Percentiles rank a stretch among this genome's conserved stretches.
These are phyloP conservation scores for Salix dunnii DNA, from an alignment of 345 rosid species.

Conservation along the genomic window DNA sequence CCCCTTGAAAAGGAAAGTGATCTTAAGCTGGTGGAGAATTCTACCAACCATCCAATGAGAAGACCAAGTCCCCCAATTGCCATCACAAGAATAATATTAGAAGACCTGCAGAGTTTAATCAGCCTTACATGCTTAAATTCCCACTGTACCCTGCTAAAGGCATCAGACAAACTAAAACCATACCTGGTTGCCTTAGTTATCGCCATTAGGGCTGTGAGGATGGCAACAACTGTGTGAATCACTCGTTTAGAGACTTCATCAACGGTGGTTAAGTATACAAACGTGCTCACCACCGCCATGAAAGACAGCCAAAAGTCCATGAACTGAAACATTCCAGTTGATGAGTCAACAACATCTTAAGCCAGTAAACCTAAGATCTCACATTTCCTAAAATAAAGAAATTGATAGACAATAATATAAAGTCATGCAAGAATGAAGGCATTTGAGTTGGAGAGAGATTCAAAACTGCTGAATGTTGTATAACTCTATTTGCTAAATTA, in stretches of 20 bases:
- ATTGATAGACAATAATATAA: not conserved
- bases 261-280: slow-evolving; percentile 67
- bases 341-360: slow-evolving; percentile 20
- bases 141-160: not conserved
- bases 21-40: slow-evolving; percentile 56
- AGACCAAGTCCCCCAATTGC: slow-evolving; percentile 78
- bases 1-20: slow-evolving; percentile 47
- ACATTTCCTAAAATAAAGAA: not conserved
- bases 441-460: no score
- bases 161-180: slow-evolving; percentile 15
- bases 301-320: slow-evolving; percentile 99
- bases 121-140: slow-evolving; percentile 2
- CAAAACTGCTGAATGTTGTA: no score
- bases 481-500: no score
- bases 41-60: slow-evolving; percentile 70
- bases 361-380: not conserved
- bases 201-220: slow-evolving; percentile 88
- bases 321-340: slow-evolving; percentile 56
- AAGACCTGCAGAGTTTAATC: slow-evolving; percentile 48
- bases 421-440: no score
- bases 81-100: slow-evolving; percentile 75
- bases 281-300: slow-evolving; percentile 94
- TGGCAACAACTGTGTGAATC: slow-evolving; percentile 75
- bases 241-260: slow-evolving; percentile 73
- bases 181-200: slow-evolving; percentile 95